A percentile compares a stretch with the other conserved stretches of the same genome.
These are phyloP conservation scores for Dryadomyces quercus-mongolicae DNA, from an alignment of 2,329 filamentous ascomycete species.

Conservation along the genomic window DNA sequence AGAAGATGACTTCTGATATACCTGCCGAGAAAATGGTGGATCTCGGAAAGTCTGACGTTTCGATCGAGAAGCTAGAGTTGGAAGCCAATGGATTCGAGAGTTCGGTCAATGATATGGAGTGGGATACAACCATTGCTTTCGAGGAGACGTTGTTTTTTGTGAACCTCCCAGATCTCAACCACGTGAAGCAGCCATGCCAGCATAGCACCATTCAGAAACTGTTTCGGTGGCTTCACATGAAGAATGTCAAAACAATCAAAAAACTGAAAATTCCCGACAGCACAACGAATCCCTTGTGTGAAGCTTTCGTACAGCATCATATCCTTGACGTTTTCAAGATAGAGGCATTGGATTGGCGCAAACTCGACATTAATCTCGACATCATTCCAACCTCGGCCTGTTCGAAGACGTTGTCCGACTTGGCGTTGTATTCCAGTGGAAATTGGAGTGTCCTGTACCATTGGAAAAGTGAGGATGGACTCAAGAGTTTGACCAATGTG, in stretches of 20 bases:
- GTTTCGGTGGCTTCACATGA: conserved; percentile 1
- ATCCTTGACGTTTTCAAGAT: conserved; percentile 5
- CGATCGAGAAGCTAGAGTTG: neutral
- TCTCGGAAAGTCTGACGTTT: neutral
- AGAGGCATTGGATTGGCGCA: conserved; percentile 6
- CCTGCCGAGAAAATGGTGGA: neutral
- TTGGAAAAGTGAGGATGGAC: conserved; percentile 3
- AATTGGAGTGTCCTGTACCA: conserved; percentile 6
- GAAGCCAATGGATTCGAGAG: neutral
- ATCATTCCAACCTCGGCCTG: neutral
- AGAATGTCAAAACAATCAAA: conserved; percentile 3
- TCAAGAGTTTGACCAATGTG: neutral
- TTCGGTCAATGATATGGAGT: too few species aligned
- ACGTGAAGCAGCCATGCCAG: conserved; percentile 1
- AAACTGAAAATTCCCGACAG: conserved; percentile 4
- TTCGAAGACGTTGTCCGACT: neutral
- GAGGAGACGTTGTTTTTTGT: conserved; percentile 3
- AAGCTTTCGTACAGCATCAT: conserved; percentile 1
- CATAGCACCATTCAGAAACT: conserved; percentile 2
- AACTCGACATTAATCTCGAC: conserved; percentile 6
- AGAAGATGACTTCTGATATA: neutral
- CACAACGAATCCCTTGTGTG: conserved; percentile 2
- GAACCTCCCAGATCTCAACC: conserved; percentile 6
- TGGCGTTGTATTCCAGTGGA: conserved; percentile 6
- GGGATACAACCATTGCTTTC: neutral